Evolutionary conservation across 169 alveolate species (phyloP).

Genomic region (Babesia sp.): DNA sequence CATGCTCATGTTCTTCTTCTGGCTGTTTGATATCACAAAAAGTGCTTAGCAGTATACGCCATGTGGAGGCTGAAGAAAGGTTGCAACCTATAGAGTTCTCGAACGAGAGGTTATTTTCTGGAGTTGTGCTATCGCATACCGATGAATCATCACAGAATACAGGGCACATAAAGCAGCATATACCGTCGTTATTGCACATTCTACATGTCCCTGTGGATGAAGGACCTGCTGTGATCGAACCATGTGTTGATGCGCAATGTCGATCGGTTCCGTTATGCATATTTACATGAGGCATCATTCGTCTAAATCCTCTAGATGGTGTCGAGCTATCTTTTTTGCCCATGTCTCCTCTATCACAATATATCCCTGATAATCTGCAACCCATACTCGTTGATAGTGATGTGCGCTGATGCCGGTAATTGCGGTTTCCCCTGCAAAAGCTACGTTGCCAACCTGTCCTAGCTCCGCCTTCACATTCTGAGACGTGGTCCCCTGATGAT

Average conservation of each 20-base stretch:
- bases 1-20: constrained; percentile 2
- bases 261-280: too few species aligned
- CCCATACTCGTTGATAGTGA: not conserved
- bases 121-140: not conserved
- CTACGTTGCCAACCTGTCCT: constrained; percentile 17
- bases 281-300: not conserved
- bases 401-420: not conserved
- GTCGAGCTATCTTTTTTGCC: not conserved
- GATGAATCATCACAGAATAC: not conserved
- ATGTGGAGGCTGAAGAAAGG: constrained; percentile 29
- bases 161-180: not conserved
- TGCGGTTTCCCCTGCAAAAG: not conserved
- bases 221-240: not conserved
- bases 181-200: not conserved
- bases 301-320: not conserved
- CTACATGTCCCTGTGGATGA: not conserved
- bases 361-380: not conserved
- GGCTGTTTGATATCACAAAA: constrained; percentile 36
- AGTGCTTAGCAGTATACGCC: constrained; percentile 49
- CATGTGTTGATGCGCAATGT: not conserved
- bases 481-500: constrained; percentile 16
- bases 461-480: constrained; percentile 7
- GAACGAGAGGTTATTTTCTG: not conserved
- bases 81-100: constrained; percentile 21
- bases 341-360: not conserved